These are phyloP conservation scores for Zasmidium citrigriseum DNA, from an alignment of 2,329 filamentous ascomycete species.

Conservation along the genomic window DNA sequence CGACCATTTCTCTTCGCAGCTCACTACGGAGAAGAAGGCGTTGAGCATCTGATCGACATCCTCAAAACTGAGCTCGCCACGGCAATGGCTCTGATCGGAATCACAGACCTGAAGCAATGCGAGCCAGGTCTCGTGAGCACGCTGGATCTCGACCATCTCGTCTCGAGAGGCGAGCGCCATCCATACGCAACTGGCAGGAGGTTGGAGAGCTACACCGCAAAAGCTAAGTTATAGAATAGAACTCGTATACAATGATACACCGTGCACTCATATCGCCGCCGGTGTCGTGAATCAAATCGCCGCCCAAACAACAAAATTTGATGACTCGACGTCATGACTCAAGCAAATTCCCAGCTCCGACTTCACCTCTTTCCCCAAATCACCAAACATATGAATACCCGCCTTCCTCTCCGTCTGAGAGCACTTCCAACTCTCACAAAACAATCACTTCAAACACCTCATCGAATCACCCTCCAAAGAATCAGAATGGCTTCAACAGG, in stretches of 20 bases:
- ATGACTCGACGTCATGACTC: background rate
- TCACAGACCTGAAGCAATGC: conserved; percentile 60
- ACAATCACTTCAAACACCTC: background rate
- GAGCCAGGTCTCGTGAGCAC: conserved; percentile 61
- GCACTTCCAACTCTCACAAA: background rate
- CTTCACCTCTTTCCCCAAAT: background rate
- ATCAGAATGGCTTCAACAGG: conserved; percentile 5
- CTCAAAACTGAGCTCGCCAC: conserved; percentile 56
- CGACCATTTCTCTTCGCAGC: conserved; percentile 62
- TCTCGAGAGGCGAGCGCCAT: conserved; percentile 36
- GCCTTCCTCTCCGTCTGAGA: conserved; percentile 7
- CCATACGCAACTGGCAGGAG: conserved; percentile 27
- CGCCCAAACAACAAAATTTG: conserved; percentile 1
- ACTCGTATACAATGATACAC: too few species aligned
- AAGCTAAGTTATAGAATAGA: conserved; percentile 2
- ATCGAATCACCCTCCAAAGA: background rate
- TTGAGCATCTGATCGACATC: conserved; percentile 51
- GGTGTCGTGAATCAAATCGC: background rate
- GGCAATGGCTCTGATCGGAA: conserved; percentile 65
- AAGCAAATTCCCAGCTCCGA: too few species aligned
- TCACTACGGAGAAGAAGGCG: conserved; percentile 59
- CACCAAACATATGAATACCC: conserved; percentile 6
- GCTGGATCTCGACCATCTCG: conserved; percentile 51
- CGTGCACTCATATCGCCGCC: too few species aligned
- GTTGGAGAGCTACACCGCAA: conserved; percentile 4